A percentile compares a stretch with the other conserved stretches of the same genome.
Evolutionary conservation across 192 early-diverging fungal genomes (phyloP).

Genomic region (Umbelopsis vinacea): DNA sequence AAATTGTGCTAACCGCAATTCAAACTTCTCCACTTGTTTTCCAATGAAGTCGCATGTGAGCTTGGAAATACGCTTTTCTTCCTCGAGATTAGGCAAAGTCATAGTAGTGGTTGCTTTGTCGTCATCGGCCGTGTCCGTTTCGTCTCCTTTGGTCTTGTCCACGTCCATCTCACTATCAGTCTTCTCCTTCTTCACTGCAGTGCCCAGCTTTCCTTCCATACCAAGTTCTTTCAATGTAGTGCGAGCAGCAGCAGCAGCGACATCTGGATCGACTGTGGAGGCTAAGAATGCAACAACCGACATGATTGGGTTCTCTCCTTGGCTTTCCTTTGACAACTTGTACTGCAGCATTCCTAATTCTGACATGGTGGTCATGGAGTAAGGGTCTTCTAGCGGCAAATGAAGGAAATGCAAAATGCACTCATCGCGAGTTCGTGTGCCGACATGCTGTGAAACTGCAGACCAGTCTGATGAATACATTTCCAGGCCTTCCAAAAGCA

Average conservation of each 20-base stretch:
- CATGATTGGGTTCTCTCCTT: slow-evolving; percentile 86
- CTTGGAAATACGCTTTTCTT: slow-evolving; percentile 73
- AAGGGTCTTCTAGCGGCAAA: slow-evolving; percentile 90
- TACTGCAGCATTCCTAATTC: slow-evolving; percentile 73
- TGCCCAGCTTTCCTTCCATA: slow-evolving; percentile 23
- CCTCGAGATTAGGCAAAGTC: slow-evolving; percentile 74
- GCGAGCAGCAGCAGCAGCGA: slow-evolving; percentile 84
- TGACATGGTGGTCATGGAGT: slow-evolving; percentile 52
- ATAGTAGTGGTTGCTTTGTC: slow-evolving; percentile 74
- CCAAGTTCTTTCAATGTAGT: slow-evolving; percentile 75
- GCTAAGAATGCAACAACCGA: slow-evolving; percentile 92
- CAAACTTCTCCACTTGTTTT: slow-evolving; percentile 80
- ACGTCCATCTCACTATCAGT: slow-evolving; percentile 32
- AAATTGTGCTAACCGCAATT: slow-evolving; percentile 89
- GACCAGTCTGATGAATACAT: slow-evolving; percentile 95
- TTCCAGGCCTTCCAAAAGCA: slow-evolving; percentile 93
- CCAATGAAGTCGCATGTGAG: slow-evolving; percentile 77
- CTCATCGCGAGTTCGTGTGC: slow-evolving; percentile 85
- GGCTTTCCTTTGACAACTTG: slow-evolving; percentile 67
- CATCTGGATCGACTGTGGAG: slow-evolving; percentile 83
- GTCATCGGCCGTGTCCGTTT: slow-evolving; percentile 7
- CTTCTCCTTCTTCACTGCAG: slow-evolving; percentile 10
- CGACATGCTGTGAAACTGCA: slow-evolving; percentile 89
- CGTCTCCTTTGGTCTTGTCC: slow-evolving; percentile 32
- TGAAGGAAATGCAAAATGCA: slow-evolving; percentile 91